phyloP scores from a whole-genome alignment of 2,329 filamentous ascomycete genomes.

The Diaporthe caulivora region DNA sequence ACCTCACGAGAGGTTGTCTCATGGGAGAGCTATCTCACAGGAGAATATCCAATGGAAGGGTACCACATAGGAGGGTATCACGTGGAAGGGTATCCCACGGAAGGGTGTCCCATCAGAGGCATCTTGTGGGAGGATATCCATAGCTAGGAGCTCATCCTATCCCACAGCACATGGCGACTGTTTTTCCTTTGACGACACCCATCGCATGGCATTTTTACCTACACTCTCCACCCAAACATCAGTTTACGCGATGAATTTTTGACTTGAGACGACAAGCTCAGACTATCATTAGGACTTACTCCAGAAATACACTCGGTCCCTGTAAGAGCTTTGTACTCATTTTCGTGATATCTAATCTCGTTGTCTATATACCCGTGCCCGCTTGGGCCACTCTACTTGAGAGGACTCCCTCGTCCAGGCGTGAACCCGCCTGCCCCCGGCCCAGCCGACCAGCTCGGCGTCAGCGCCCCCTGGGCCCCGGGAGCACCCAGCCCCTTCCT shows the following conservation, averaged over 20 bases:
- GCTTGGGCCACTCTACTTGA: slow-evolving; percentile 13
- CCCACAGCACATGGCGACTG: neutral
- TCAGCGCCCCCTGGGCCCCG: slow-evolving; percentile 18
- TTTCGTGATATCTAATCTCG: slow-evolving; percentile 19
- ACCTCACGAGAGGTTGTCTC: neutral
- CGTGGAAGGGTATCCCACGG: neutral
- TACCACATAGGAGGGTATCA: neutral
- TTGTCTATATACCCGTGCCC: neutral
- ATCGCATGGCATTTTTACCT: neutral
- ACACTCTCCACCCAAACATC: neutral
- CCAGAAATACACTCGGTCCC: neutral
- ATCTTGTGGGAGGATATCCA: no score
- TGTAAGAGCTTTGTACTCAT: neutral
- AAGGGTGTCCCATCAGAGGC: neutral
- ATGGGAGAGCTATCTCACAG: neutral
- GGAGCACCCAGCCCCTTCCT: slow-evolving; percentile 28
- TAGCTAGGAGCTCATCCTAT: neutral
- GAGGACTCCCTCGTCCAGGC: slow-evolving; percentile 28
- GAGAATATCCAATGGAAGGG: neutral
- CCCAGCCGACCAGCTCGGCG: slow-evolving; percentile 32
- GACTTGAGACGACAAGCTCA: neutral
- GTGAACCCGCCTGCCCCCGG: slow-evolving; percentile 31
- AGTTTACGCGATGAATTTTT: neutral
- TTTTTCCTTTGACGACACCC: neutral
- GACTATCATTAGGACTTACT: neutral